Conservation (phyloP, 148 eudicot species). For the Limonium bicolor region DNA sequence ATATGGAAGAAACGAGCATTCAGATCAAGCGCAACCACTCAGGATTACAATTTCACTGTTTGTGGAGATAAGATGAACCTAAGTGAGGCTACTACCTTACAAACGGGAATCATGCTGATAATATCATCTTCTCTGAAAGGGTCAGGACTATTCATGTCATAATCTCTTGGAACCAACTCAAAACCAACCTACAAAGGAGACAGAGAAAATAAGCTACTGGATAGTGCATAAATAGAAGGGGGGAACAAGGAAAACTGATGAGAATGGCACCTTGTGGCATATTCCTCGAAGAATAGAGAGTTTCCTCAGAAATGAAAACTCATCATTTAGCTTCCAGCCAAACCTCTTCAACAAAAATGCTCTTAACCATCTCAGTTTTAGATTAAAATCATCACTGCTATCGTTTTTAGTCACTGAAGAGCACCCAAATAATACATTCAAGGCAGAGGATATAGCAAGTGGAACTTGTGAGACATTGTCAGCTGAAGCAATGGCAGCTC, state of each 20-base stretch:
- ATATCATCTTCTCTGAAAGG: slow-evolving; percentile 79
- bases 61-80: no score
- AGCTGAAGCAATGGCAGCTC: slow-evolving; percentile 81
- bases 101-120: slow-evolving; percentile 79
- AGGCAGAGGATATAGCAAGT: slow-evolving; percentile 57
- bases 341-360: slow-evolving; percentile 52
- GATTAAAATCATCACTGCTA: slow-evolving; percentile 20
- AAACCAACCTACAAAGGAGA: slow-evolving; percentile 56
- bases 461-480: slow-evolving; percentile 40
- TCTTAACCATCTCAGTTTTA: slow-evolving; percentile 61
- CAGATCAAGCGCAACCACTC: background rate
- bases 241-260: background rate
- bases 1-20: slow-evolving; percentile 4
- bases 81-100: slow-evolving; percentile 40
- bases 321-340: slow-evolving; percentile 72
- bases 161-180: slow-evolving; percentile 88
- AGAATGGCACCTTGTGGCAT: slow-evolving; percentile 60
- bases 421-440: slow-evolving; percentile 67
- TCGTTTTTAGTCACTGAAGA: slow-evolving; percentile 19
- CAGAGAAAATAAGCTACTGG: slow-evolving; percentile 2
- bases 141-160: slow-evolving; percentile 59
- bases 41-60: background rate
- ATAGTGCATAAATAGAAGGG: background rate
- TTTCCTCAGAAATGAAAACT: slow-evolving; percentile 66
- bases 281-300: slow-evolving; percentile 78